Percentiles rank a stretch among this genome's conserved stretches.
phyloP scores from a whole-genome alignment of 345 rosid species.

The Cardamine chenopodiifolia region DNA sequence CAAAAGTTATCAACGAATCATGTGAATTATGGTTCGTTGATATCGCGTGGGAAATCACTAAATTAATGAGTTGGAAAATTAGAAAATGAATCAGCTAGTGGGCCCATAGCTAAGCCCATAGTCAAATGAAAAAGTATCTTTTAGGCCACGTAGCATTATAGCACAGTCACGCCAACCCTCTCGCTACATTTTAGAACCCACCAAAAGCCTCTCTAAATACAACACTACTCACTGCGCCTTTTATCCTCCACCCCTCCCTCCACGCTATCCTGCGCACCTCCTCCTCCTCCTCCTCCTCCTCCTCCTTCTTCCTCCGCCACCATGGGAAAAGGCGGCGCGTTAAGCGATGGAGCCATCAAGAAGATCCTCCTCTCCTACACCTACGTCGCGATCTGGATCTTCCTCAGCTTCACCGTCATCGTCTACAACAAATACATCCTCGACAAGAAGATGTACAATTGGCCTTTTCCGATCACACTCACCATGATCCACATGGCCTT shows the following conservation, averaged over 20 bases:
- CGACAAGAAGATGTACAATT: slow-evolving; percentile 94
- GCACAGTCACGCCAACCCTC: slow-evolving; percentile 38
- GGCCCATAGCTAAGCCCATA: slow-evolving; percentile 24
- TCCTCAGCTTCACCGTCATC: slow-evolving; percentile 96
- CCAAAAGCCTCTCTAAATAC: slow-evolving; percentile 17
- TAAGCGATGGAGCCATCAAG: slow-evolving; percentile 82
- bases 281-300: slow-evolving; percentile 2
- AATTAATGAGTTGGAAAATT: neutral
- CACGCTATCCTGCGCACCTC: slow-evolving; percentile 23
- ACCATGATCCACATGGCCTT: slow-evolving; percentile 99
- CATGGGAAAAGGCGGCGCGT: slow-evolving; percentile 91
- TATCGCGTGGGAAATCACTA: neutral
- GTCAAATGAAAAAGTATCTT: neutral
- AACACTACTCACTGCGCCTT: slow-evolving; percentile 12
- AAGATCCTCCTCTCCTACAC: slow-evolving; percentile 93
- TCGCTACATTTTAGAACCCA: neutral
- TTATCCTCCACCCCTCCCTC: slow-evolving; percentile 14
- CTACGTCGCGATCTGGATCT: slow-evolving; percentile 94
- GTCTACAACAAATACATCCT: slow-evolving; percentile 99
- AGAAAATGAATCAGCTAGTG: neutral
- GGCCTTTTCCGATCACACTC: slow-evolving; percentile 97
- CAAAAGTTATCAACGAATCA: no score
- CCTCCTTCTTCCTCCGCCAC: slow-evolving; percentile 3
- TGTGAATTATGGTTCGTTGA: no score
- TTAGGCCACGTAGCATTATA: slow-evolving; percentile 25